Evolutionary conservation across 2,329 filamentous ascomycete genomes (phyloP), one percentile per base, ranked within the genome.

Genomic region (Aspergillus sp.): DNA sequence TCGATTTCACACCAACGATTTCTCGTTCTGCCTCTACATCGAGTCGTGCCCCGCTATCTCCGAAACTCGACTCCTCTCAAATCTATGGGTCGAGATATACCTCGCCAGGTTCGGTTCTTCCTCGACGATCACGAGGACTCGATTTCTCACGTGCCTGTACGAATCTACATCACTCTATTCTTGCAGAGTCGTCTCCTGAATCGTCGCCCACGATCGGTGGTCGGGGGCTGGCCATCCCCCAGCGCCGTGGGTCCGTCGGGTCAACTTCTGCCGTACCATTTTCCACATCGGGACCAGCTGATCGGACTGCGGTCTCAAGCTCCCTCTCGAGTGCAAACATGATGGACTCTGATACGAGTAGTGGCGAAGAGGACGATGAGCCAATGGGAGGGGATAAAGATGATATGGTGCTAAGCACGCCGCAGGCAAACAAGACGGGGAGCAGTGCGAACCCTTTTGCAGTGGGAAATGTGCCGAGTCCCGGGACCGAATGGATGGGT

Each of bases 121-220:
- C 91, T 12, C 82, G 91, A 53, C 83, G 90, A 51, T 96, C 90
- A 29, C 81, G 91, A 47, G 91, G 91, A 39, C 75, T 96, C 50
- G 91, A 97, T 69, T 97, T 95, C 67, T 91, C 91, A 36, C 80
- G 91, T 56, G 90, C 90, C 7, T 93, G 88, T 52, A 96, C 91
- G 7, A 94, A 90, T 63, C 76, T 98, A 26, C 93, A 97, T 69
- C 93, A 97, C 67, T 96, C 91, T 10, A 97, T 87, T 0, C 78
- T 97, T 6, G 90, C 91, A 47, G 88, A 95, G 64, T 86, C 87
- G 1, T 93, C 87, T 4, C 89, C 90, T 3, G 89, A 94, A 64
- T 93, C 88, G 0, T 96, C 90, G 0, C 93, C 93, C 0, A 90
- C 85, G 8, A 83, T 93, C 46, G 82, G 83, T 44, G 83, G 84